These are phyloP conservation scores for Hordeum marinum DNA, from an alignment of 176 grass and related monocot species.

Conservation along the genomic window DNA sequence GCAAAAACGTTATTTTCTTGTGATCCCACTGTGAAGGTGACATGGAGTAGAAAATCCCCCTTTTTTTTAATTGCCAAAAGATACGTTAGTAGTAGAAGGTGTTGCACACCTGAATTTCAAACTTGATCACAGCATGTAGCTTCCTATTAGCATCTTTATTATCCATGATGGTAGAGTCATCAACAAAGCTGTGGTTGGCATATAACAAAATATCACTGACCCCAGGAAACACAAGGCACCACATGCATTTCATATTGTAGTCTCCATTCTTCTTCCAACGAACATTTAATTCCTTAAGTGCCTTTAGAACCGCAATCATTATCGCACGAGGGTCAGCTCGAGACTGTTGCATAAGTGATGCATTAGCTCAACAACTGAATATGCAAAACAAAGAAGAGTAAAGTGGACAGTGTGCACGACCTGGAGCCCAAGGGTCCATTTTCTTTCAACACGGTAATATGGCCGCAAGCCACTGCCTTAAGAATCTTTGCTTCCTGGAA, in stretches of 20 bases:
- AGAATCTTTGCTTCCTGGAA: constrained; percentile 45
- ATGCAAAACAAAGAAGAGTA: constrained; percentile 8
- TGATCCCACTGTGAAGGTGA: not conserved
- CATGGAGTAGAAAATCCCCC: not conserved
- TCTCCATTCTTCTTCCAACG: constrained; percentile 92
- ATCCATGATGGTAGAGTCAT: constrained; percentile 54
- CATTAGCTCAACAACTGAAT: constrained; percentile 15
- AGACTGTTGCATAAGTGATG: constrained; percentile 53
- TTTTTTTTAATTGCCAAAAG: not conserved
- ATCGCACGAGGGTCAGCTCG: constrained; percentile 76
- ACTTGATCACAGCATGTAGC: constrained; percentile 60
- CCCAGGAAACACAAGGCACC: constrained; percentile 36
- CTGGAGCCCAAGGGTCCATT: constrained; percentile 99
- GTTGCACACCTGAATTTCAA: constrained; percentile 79
- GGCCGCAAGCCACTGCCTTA: constrained; percentile 40
- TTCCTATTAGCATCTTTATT: constrained; percentile 43
- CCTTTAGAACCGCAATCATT: constrained; percentile 84
- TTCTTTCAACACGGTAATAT: constrained; percentile 59
- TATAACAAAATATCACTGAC: constrained; percentile 36
- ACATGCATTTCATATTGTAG: constrained; percentile 97
- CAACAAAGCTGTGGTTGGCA: constrained; percentile 47
- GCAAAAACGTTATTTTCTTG: not conserved
- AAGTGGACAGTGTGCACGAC: constrained; percentile 31
- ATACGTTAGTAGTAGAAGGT: not conserved
- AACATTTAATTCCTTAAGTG: constrained; percentile 81